phyloP scores from a whole-genome alignment of 345 rosid species.

The Rhodamnia argentea region DNA sequence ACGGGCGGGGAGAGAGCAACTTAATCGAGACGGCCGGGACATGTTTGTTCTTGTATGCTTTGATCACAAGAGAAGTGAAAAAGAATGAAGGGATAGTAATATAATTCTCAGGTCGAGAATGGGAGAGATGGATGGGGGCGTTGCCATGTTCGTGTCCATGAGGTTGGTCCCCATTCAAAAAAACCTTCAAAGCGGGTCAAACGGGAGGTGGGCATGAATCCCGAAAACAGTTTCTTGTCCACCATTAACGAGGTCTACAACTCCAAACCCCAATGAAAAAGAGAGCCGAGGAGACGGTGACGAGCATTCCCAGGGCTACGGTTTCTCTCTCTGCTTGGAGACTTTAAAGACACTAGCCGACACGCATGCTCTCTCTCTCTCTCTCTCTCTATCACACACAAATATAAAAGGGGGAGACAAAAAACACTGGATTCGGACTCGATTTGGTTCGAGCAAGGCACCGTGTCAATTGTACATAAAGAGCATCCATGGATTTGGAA shows the following conservation, averaged over 20 bases:
- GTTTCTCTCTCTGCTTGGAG: neutral
- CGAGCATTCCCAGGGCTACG: neutral
- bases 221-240: neutral
- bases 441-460: neutral
- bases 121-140: neutral
- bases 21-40: neutral
- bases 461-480: neutral
- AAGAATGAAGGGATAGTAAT: neutral
- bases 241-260: neutral
- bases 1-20: neutral
- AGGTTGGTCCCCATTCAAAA: neutral
- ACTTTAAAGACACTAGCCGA: neutral
- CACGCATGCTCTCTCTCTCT: neutral
- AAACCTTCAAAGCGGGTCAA: neutral
- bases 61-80: neutral
- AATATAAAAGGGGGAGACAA: neutral
- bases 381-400: neutral
- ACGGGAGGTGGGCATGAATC: neutral
- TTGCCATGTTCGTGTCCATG: neutral
- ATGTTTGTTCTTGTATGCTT: neutral
- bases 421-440: neutral
- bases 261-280: neutral
- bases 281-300: neutral
- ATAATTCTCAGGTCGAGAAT: neutral
- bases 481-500: neutral